Evolutionary conservation across 768 basidiomycete genomes (phyloP), one percentile per base, ranked within the genome.

Genomic region (Panaeolus papilionaceus): DNA sequence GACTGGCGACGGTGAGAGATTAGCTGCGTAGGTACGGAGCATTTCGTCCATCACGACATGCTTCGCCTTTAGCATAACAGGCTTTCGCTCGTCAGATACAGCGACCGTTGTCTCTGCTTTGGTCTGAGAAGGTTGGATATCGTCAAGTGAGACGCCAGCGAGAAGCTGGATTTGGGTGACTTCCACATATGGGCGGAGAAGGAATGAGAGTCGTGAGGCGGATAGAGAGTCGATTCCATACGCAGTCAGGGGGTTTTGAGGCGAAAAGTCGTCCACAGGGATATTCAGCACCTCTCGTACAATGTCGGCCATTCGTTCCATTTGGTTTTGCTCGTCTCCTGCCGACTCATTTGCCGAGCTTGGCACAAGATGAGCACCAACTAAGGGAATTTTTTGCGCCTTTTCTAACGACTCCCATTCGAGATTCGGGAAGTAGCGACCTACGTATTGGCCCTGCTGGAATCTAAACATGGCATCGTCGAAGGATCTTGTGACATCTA

Each of bases 201-300:
- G 74, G 62, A 74, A 74, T 3, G 82, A 79, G 12, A 82, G 68
- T n/a, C 75, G 74, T 5, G 77, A 78, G 18, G 82, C 82, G 10
- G 78, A 74, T 6, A 83, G 75, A 4, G 82, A 83, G 68, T 83
- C 82, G n/a, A 83, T 72, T 10, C 83, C 83, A 49, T 83, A 83
- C 0, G 78, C 73, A 0, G 80, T 81, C 51, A 84, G 73, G 2
- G 83, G 82, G 8, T 80, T 75, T 11, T 82, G 76, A 0, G 69
- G 62, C 5, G 75, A 74, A 45, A 84, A 78, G 38, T 82, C 81
- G 23, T 76, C 73, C 23, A 66, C 66, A 2, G 76, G 65, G 23
- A 83, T 68, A 61, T 78, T 78, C 14, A 81, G 68, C 20, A 74
- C 68, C n/a, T 67, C 66, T 44, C 65, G 67, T 14, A 72, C 62